These are phyloP conservation scores for Sungouiella blattae DNA, from an alignment of 805 yeast species.

Conservation along the genomic window DNA sequence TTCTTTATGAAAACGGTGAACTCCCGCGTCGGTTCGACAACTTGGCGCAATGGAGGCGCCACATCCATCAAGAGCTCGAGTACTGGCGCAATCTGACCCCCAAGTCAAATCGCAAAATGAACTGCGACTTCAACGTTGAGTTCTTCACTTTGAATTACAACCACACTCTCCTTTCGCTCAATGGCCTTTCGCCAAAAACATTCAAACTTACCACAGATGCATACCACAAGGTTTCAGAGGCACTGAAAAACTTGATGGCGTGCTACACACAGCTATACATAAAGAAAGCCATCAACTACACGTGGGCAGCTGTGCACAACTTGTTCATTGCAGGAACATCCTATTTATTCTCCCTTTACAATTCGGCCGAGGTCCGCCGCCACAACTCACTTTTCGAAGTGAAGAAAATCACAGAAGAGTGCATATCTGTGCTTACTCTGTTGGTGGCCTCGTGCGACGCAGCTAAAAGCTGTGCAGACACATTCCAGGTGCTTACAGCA, in stretches of 20 bases:
- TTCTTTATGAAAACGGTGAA: slow-evolving; percentile 68
- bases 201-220: slow-evolving; percentile 52
- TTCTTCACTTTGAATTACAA: slow-evolving; percentile 74
- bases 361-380: slow-evolving; percentile 52
- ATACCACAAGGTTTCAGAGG: slow-evolving; percentile 52
- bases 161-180: slow-evolving; percentile 67
- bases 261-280: slow-evolving; percentile 57
- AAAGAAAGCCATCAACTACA: slow-evolving; percentile 67
- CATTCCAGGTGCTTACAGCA: slow-evolving; percentile 66
- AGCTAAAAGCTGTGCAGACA: slow-evolving; percentile 66
- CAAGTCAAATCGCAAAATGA: slow-evolving; percentile 53
- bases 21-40: slow-evolving; percentile 59
- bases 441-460: slow-evolving; percentile 74
- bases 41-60: slow-evolving; percentile 60
- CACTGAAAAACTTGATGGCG: slow-evolving; percentile 64
- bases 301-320: slow-evolving; percentile 92
- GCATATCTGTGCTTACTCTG: slow-evolving; percentile 56
- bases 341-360: slow-evolving; percentile 71
- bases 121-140: slow-evolving; percentile 68
- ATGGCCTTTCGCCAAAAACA: slow-evolving; percentile 75
- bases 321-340: slow-evolving; percentile 88
- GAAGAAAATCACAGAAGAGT: slow-evolving; percentile 48
- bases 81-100: slow-evolving; percentile 63
- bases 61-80: slow-evolving; percentile 50
- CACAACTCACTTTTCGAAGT: slow-evolving; percentile 43